Base-by-base conservation (phyloP, 2,329 filamentous ascomycete genomes). In the Clarireedia homoeocarpa region DNA sequence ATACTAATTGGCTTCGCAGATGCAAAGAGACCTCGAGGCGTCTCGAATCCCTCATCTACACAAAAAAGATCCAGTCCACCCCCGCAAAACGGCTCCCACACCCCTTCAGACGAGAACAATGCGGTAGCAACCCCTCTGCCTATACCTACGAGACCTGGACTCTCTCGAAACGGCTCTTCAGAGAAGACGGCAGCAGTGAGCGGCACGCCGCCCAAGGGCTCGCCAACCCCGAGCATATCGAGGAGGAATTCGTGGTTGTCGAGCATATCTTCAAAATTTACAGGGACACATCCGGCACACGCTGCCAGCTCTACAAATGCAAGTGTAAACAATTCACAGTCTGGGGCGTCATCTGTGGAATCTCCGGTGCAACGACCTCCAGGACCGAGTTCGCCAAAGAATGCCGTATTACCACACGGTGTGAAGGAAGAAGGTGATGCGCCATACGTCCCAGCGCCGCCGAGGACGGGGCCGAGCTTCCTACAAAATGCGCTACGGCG, bases 181-280 rank as follows among this genome's bases (percentile, higher is more conserved):
- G 67, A 68, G 34, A 67, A 59, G 44, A 62, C 60, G 5, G 38
- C 56, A 34, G 61, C 58, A 30, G n/a, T 61, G 38, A 63, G 66
- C 57, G 61, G 62, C 46, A 64, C 54, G 49, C 30, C 59, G 20
- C 58, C 57, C n/a, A 69, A 67, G 57, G 40, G 58, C 4, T 55
- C 50, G 34, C 62, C 66, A 7, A 55, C 60, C 1, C 62, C 65
- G 9, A 58, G 62, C 6, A 55, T 51, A 2, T 52, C 59, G 7
- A 57, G 90, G 61, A 74, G 83, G 55, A 85, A 84, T 60, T 96
- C 91, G 14, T 99, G 94, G 94, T 91, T 97, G 67, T 89, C 89
- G 56, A 96, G 84, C 67, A 83, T 97, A 63, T 95, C 90, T 61
- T 92, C 89, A 62, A 96, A 95, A 70, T 96, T 97, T 74, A 91